Evolutionary conservation across 306 rosid genomes (phyloP).

Genomic region (Psophocarpus tetragonolobus): DNA sequence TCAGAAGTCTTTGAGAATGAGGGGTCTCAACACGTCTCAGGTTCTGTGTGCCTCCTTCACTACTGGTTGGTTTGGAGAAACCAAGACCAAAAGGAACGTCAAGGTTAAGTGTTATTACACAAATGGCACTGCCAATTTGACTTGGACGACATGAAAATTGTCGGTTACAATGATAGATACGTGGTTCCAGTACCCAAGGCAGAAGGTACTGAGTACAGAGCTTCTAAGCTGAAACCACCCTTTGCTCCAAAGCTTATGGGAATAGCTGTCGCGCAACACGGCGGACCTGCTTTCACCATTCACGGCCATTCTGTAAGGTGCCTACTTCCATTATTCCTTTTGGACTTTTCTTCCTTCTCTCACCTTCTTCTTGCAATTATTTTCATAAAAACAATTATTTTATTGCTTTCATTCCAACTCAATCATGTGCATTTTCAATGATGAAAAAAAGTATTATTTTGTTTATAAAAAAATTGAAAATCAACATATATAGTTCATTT

Average conservation of each 20-base stretch:
- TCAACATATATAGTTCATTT: no score
- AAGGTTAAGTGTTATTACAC: constrained; percentile 34
- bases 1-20: constrained; percentile 16
- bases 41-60: constrained; percentile 10
- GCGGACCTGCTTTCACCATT: constrained; percentile 40
- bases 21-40: constrained; percentile 26
- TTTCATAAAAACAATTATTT: no score
- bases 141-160: constrained; percentile 30
- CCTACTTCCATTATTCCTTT: no score
- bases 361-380: neutral
- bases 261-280: neutral
- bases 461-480: no score
- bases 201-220: constrained; percentile 39
- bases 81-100: neutral
- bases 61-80: constrained; percentile 42
- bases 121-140: constrained; percentile 32
- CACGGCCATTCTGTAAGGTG: constrained; percentile 43
- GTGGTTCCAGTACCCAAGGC: constrained; percentile 32
- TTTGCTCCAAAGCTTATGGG: constrained; percentile 41
- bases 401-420: no score
- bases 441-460: no score
- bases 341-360: neutral
- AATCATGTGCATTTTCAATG: no score
- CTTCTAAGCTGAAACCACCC: constrained; percentile 36
- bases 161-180: constrained; percentile 23